phyloP scores from a whole-genome alignment of 2,329 filamentous ascomycete genomes.

The Lasiodiplodia theobromae region DNA sequence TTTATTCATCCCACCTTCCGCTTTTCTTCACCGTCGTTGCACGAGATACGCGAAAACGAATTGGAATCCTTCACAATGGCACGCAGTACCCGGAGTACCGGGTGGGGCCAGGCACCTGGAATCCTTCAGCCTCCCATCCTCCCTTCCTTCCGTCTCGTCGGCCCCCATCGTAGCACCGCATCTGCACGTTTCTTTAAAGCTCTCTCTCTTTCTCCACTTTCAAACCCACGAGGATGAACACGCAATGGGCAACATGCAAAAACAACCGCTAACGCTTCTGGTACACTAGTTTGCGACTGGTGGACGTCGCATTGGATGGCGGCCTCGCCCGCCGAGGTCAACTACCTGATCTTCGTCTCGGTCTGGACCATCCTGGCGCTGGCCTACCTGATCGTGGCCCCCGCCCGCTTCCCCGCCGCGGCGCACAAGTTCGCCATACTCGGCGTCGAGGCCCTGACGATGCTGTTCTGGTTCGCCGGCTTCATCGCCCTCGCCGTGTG shows the following conservation, averaged over 20 bases:
- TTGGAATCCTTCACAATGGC: neutral
- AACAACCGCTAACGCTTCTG: neutral
- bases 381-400: slow-evolving; percentile 72
- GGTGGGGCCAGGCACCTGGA: neutral
- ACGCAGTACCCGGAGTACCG: neutral
- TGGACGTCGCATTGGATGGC: slow-evolving; percentile 60
- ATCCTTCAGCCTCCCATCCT: neutral
- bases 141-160: no score
- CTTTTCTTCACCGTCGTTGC: neutral
- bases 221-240: neutral
- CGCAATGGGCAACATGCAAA: neutral
- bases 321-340: slow-evolving; percentile 64
- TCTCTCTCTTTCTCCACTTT: no score
- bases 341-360: slow-evolving; percentile 81
- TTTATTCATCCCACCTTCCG: neutral
- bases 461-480: slow-evolving; percentile 90
- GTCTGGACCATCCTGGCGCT: slow-evolving; percentile 75
- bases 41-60: slow-evolving; percentile 9
- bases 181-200: no score
- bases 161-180: no score
- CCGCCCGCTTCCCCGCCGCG: slow-evolving; percentile 64
- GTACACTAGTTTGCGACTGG: slow-evolving; percentile 61
- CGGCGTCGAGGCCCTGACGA: slow-evolving; percentile 73
- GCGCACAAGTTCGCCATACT: slow-evolving; percentile 72
- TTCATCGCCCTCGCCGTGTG: slow-evolving; percentile 77